Evolutionary conservation across 2,329 filamentous ascomycete genomes (phyloP).

Genomic region (Neophaeococcomyces aloes): DNA sequence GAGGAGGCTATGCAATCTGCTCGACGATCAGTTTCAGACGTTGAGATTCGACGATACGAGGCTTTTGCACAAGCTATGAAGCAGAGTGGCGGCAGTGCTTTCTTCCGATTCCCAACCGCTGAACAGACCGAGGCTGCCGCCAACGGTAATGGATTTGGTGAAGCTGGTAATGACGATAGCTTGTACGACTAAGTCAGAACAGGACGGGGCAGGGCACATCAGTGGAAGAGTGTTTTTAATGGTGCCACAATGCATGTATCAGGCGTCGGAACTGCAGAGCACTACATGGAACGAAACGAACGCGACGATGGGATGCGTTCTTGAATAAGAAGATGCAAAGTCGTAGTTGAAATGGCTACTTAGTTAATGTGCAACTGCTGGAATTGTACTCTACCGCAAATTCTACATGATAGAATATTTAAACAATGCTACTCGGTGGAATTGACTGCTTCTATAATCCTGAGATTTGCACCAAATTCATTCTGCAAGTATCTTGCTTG

Average conservation of each 20-base stretch:
- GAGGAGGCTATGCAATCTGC: slow-evolving; percentile 97
- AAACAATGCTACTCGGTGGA: no score
- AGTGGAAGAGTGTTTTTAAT: neutral
- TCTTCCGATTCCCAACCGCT: slow-evolving; percentile 85
- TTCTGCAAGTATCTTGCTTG: no score
- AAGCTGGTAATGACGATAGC: slow-evolving; percentile 87
- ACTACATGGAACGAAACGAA: neutral
- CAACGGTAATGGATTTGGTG: slow-evolving; percentile 55
- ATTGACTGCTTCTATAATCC: no score
- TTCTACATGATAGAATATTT: no score
- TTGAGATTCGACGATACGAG: slow-evolving; percentile 96
- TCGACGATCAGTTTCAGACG: slow-evolving; percentile 85
- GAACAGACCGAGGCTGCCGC: slow-evolving; percentile 43
- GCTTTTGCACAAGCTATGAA: slow-evolving; percentile 99
- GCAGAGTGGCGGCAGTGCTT: slow-evolving; percentile 87
- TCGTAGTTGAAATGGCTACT: no score
- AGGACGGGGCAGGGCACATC: slow-evolving; percentile 1
- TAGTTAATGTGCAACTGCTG: no score
- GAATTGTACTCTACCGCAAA: no score
- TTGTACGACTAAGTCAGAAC: slow-evolving; percentile 72
- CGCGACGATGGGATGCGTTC: neutral
- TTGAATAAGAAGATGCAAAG: neutral
- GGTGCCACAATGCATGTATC: slow-evolving; percentile 1
- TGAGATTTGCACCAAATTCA: no score
- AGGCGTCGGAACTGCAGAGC: neutral